Base-by-base conservation (phyloP, 345 rosid genomes). In the Gossypium arboreum region DNA sequence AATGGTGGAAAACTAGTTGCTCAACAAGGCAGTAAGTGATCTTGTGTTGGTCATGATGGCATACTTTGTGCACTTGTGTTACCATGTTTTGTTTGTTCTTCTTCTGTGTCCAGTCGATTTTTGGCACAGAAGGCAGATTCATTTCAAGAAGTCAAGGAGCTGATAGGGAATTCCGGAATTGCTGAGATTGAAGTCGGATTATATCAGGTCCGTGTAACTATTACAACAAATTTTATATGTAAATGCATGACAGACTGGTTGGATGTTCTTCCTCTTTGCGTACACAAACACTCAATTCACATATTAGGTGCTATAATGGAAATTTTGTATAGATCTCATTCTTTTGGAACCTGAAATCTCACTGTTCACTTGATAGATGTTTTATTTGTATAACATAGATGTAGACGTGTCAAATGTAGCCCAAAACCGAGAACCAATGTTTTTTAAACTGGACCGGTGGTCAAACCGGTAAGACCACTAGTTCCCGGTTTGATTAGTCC, bases 71-170 rank as follows among this genome's bases (percentile, higher is more conserved):
- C 18, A n/a, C 73, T 41, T 17, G 0, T 47, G 34, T 18, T 44
- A 17, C 58, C 2, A 11, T 39, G 47, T 63, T 67, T 18, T 70
- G 44, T 72, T 69, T 47, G 12, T 73, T 73, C 41, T 34, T 69
- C 68, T 57, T 60, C 11, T 39, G 47, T 80, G 29, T 74, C 17
- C 88, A 94, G 97, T 77, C 89, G 20, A 81, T 84, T 72, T 87
- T 80, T 77, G 81, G 88, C 78, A 80, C 81, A 25, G 78, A 79
- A 4, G 45, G 82, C 39, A 86, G 83, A 77, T 86, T 74, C 90
- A 82, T 73, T 73, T 88, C 83, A 94, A 92, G 92, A 94, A 89
- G 41, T 34, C 41, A 34, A 34, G 82, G 97, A 92, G 83, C 77
- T 91, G 81, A 87, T 78, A 79, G 77, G 68, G 81, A 73, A 75